Evolutionary conservation across 768 basidiomycete genomes (phyloP), one percentile per base, ranked within the genome.

Genomic region (Tricholoma hemisulphureum): DNA sequence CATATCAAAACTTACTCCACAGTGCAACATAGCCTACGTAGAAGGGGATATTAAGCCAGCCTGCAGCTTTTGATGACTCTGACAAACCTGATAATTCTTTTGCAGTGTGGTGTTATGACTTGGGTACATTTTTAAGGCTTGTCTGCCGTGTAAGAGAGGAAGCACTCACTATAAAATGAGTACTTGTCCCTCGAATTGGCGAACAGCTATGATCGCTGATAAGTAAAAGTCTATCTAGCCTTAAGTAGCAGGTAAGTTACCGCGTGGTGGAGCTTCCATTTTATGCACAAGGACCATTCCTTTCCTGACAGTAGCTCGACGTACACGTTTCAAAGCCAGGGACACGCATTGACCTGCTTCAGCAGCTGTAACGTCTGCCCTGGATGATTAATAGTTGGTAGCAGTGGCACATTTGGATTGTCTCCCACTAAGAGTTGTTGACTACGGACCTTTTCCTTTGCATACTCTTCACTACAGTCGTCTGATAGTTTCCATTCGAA

Each of bases 271-370:
- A 6, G 74, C 74, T 10, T 96, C 94, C 2, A 85, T 82, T 71
- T 88, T 92, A 56, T 85, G 85, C 1, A 95, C 87, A 43, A 98
- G 75, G 2, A 97, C 92, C 95, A 96, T 95, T 11, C 95, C 96
- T 72, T 98, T 98, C 58, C 96, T 79, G 8, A 98, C 86, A 20
- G 86, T 84, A 7, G 85, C 82, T 54, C 92, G 77, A 55, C 89
- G 81, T 58, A 97, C 87, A 45, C 93, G 83, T 77, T 98, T 99
- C 26, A 99, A 73, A 3, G 96, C 97, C 54, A 97, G 78, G 7
- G 92, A 91, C 18, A 99, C 95, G 51, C 91, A 93, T 74, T 99
- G 97, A 2, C 97, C 97, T 6, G 97, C 97, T 65, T 98, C 95
- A 0, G 93, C 97, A 13, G 81, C 80, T 14, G 79, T 78, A 2